A percentile compares a stretch with the other conserved stretches of the same genome.
Conservation (phyloP, 345 rosid species). For the Citrus medica region DNA sequence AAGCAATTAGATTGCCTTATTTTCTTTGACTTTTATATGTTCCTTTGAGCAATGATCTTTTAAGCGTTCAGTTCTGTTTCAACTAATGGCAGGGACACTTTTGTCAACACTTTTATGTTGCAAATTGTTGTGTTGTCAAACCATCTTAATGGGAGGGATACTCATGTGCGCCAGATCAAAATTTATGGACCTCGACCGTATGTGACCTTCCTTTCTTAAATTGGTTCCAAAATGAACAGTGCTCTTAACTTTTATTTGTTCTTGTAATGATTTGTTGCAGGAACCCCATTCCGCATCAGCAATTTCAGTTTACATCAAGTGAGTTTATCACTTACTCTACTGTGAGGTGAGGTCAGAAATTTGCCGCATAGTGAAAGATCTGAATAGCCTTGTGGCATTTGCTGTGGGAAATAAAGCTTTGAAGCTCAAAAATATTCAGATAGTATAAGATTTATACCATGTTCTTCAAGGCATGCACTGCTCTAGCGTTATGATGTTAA, state of each 20-base stretch:
- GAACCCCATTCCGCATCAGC: slow-evolving; percentile 30
- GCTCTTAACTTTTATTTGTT: not conserved
- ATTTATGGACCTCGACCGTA: slow-evolving; percentile 15
- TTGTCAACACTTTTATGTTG: slow-evolving; percentile 84
- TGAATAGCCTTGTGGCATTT: not conserved
- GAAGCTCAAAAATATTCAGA: slow-evolving; percentile 4
- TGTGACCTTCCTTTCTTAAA: not conserved
- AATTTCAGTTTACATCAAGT: slow-evolving; percentile 79
- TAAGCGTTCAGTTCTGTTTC: not conserved
- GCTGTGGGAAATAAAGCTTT: not conserved
- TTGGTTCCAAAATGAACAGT: not conserved
- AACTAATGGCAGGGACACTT: slow-evolving; percentile 64
- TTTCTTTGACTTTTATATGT: not conserved
- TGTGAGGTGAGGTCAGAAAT: slow-evolving; percentile 45
- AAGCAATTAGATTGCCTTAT: not conserved
- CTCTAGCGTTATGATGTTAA: not conserved
- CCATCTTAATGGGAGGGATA: slow-evolving; percentile 13
- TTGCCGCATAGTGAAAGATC: not conserved
- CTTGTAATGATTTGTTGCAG: not conserved
- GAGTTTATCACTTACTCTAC: slow-evolving; percentile 78
- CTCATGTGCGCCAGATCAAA: slow-evolving; percentile 16
- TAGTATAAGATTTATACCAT: not conserved
- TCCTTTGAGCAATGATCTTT: not conserved
- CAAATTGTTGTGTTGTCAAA: slow-evolving; percentile 74
- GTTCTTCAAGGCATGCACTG: not conserved